Conservation (phyloP, 2,329 filamentous ascomycete genomes). For the Sporothrix inflata region DNA sequence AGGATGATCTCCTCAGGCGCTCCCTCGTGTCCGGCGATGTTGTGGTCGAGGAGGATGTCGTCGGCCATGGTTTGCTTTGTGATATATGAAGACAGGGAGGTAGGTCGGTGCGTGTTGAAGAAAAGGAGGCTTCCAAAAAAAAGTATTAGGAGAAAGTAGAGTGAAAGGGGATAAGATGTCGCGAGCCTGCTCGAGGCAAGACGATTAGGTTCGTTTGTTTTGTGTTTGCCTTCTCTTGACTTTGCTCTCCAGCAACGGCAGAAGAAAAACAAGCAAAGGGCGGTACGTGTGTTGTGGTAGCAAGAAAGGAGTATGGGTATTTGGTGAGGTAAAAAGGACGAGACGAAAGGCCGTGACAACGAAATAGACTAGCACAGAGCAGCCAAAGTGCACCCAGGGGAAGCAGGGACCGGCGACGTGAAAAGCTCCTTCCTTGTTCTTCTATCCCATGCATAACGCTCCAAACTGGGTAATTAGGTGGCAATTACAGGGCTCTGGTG, state of each 20-base stretch:
- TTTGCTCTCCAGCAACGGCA: slow-evolving; percentile 1
- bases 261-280: not conserved
- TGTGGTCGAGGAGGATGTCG: slow-evolving; percentile 52
- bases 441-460: not conserved
- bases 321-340: not conserved
- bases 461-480: not conserved
- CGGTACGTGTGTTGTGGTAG: not conserved
- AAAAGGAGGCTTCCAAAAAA: not conserved
- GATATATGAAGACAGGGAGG: not conserved
- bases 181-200: not conserved
- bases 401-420: not conserved
- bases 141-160: not conserved
- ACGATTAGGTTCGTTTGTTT: too few relatives aligned
- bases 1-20: not conserved
- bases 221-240: not conserved
- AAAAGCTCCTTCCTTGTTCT: slow-evolving; percentile 15
- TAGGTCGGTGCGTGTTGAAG: not conserved
- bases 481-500: not conserved
- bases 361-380: not conserved
- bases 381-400: not conserved
- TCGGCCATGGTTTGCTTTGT: slow-evolving; percentile 31
- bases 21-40: slow-evolving; percentile 44
- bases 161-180: not conserved
- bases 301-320: not conserved
- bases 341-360: not conserved